Evolutionary conservation across 2,329 filamentous ascomycete genomes (phyloP), one percentile per base, ranked within the genome.

Genomic region (Pseudogymnoascus sp.): DNA sequence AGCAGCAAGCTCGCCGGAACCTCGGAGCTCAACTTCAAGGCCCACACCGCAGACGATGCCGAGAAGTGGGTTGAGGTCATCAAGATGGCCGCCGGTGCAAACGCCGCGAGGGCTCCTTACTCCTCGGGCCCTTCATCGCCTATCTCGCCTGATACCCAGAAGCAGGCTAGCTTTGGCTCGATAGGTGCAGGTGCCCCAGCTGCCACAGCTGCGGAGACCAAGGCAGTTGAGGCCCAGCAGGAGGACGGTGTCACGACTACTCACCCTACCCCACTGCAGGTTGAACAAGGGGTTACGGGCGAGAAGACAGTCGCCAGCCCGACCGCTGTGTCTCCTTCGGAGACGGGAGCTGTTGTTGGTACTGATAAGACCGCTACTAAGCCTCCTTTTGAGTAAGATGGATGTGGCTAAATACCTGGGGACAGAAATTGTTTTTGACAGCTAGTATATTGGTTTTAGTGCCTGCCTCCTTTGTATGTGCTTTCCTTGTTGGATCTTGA

Each of bases 1-100:
- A 86, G 87, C 70, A 88, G 87, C 77, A 93, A 91, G 71, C 83
- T 97, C 66, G 84, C 88, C 57, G 90, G 92, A 66, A 84, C 77
- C 25, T 86, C 90, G 39, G 93, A 97, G 75, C 80, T 95, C 37
- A 78, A 82, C 30, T 97, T 97, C 84, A 95, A 95, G 77, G 92
- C 92, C 0, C 88, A 92, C 74, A 91, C 89, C 1, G 74, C 90
- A 2, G 79, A 82, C 28, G 91, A 96, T 65, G 92, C 93, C 0
- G 79, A 88, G 74, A 89, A 90, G 74, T 97, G 93, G 93, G 92
- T 86, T 75, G 82, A 87, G 35, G 78, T 90, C 65, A 88, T 97
- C 58, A 63, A 63, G 58, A 63, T 65, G 12, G 66, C 64, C 5
- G 67, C 64, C 11, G 67, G 67, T 11, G 54, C 61, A n/a, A 22